These are phyloP conservation scores for Candida parachauliodes DNA, from an alignment of 805 yeast species.

Conservation along the genomic window DNA sequence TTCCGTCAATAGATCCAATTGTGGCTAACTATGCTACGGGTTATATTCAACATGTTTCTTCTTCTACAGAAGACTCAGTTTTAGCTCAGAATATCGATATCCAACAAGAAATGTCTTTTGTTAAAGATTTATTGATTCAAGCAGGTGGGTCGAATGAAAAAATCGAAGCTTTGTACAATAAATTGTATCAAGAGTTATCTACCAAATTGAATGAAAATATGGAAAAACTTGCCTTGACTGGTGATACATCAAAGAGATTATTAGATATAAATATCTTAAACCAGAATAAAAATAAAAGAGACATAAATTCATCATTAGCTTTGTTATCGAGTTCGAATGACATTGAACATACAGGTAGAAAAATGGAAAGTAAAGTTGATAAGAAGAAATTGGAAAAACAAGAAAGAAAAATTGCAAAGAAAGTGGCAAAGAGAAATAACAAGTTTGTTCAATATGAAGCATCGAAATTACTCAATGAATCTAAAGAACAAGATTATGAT, in stretches of 20 bases:
- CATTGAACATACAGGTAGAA: slow-evolving; percentile 87
- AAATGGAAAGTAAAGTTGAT: slow-evolving; percentile 91
- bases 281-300: slow-evolving; percentile 59
- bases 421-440: slow-evolving; percentile 86
- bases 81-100: slow-evolving; percentile 69
- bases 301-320: slow-evolving; percentile 71
- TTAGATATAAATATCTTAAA: slow-evolving; percentile 68
- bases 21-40: slow-evolving; percentile 91
- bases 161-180: slow-evolving; percentile 46
- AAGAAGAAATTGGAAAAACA: slow-evolving; percentile 96
- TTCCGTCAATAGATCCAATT: slow-evolving; percentile 78
- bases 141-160: slow-evolving; percentile 77
- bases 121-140: slow-evolving; percentile 60
- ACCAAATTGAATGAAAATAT: slow-evolving; percentile 61
- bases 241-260: slow-evolving; percentile 85
- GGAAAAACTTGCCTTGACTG: slow-evolving; percentile 72
- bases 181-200: slow-evolving; percentile 46
- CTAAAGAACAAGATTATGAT: slow-evolving; percentile 76
- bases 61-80: slow-evolving; percentile 78
- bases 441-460: slow-evolving; percentile 88
- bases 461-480: slow-evolving; percentile 74
- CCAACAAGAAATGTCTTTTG: slow-evolving; percentile 61
- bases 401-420: slow-evolving; percentile 94
- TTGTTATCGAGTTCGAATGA: slow-evolving; percentile 75
- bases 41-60: slow-evolving; percentile 78